phyloP scores from a whole-genome alignment of 2,329 filamentous ascomycete genomes.

The Paramyrothecium sp. region DNA sequence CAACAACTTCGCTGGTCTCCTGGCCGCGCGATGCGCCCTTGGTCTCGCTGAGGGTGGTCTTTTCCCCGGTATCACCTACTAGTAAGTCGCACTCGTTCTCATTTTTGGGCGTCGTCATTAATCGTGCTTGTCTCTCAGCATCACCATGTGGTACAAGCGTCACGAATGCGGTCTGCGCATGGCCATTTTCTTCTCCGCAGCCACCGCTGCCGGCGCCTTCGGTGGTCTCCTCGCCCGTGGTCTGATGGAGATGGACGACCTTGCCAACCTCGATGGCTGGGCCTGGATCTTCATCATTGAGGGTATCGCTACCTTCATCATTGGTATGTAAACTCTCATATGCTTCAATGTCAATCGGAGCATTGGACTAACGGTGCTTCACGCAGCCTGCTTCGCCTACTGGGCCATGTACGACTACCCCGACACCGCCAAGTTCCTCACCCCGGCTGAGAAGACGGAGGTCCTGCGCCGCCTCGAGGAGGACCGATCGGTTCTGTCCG shows the following conservation, averaged over 20 bases:
- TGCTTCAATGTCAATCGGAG: background rate
- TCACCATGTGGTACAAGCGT: constrained; percentile 58
- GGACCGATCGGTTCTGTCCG: constrained; percentile 46
- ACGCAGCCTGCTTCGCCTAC: constrained; percentile 42
- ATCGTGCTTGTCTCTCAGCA: constrained; percentile 22
- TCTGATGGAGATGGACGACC: constrained; percentile 56
- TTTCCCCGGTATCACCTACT: constrained; percentile 62
- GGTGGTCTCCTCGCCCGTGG: constrained; percentile 60
- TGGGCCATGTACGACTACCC: constrained; percentile 61
- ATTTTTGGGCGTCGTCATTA: background rate
- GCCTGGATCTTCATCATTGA: constrained; percentile 80
- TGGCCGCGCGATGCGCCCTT: constrained; percentile 45
- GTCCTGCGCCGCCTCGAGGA: constrained; percentile 41
- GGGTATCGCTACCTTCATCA: constrained; percentile 45
- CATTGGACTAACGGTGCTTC: constrained; percentile 13
- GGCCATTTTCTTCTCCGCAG: constrained; percentile 57
- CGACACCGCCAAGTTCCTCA: constrained; percentile 47
- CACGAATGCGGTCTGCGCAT: constrained; percentile 61
- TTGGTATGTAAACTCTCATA: constrained; percentile 22
- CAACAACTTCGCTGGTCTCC: constrained; percentile 45
- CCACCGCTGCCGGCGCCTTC: constrained; percentile 60
- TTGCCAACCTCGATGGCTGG: constrained; percentile 60
- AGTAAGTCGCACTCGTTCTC: constrained; percentile 23
- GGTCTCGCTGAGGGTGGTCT: constrained; percentile 55
- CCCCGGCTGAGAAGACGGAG: constrained; percentile 37